Conservation (phyloP, 2,329 filamentous ascomycete species). For the Xylariaceae sp. region DNA sequence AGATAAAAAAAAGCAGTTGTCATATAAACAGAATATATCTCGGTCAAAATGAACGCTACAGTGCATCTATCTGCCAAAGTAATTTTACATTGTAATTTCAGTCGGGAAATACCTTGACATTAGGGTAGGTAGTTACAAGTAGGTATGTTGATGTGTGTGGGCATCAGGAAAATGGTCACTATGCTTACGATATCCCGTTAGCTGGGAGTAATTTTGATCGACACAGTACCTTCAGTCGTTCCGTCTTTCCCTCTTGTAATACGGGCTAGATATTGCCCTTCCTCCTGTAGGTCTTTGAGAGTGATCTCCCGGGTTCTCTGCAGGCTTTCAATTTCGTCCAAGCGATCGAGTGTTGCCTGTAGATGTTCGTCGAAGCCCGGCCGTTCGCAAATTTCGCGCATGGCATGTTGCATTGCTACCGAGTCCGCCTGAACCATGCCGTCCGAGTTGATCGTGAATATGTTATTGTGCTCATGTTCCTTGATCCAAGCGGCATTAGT, state of each 20-base stretch:
- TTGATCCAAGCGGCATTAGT: slow-evolving; percentile 54
- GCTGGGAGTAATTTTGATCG: too few species aligned
- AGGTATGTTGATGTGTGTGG: too few species aligned
- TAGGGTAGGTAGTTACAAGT: too few species aligned
- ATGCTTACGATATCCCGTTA: too few species aligned
- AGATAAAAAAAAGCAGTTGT: too few species aligned
- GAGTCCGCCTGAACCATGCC: slow-evolving; percentile 53
- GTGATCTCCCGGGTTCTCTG: slow-evolving; percentile 52
- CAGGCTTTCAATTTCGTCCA: slow-evolving; percentile 49
- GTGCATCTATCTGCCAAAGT: too few species aligned
- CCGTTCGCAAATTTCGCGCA: slow-evolving; percentile 46
- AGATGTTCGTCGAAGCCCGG: slow-evolving; percentile 50
- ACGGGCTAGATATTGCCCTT: slow-evolving; percentile 12
- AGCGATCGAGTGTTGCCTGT: slow-evolving; percentile 47
- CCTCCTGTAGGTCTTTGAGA: slow-evolving; percentile 41
- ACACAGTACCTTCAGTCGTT: slow-evolving; percentile 1
- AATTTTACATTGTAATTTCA: too few species aligned
- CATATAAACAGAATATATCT: too few species aligned
- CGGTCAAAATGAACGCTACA: too few species aligned
- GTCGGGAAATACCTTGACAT: too few species aligned
- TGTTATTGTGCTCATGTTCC: slow-evolving; percentile 51
- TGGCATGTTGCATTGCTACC: slow-evolving; percentile 55
- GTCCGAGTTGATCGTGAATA: slow-evolving; percentile 53
- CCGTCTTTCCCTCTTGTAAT: slow-evolving; percentile 1
- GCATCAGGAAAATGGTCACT: too few species aligned